phyloP scores from a whole-genome alignment of 2,329 filamentous ascomycete genomes.

The Paraphoma chrysanthemicola region DNA sequence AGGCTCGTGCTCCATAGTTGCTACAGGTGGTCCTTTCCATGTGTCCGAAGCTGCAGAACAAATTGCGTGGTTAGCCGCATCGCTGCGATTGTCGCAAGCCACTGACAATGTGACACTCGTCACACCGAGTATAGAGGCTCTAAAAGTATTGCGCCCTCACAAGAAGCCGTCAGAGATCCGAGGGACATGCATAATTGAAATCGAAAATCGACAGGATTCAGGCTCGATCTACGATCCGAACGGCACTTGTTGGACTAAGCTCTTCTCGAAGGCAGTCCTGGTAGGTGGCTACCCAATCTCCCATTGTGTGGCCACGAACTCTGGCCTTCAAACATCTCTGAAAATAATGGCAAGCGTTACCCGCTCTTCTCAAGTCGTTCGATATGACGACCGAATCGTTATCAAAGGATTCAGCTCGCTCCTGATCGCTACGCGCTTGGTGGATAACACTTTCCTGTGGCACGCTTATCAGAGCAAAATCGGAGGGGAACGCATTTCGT shows the following conservation, averaged over 20 bases:
- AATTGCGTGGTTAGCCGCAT: slow-evolving; percentile 1
- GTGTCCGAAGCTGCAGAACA: slow-evolving; percentile 4
- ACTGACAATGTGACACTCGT: no score
- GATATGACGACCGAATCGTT: slow-evolving; percentile 1
- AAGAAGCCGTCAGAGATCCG: no score
- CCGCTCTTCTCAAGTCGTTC: not conserved
- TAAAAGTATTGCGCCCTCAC: no score
- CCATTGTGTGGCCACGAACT: not conserved
- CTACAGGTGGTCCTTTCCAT: not conserved
- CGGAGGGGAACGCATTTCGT: slow-evolving; percentile 3
- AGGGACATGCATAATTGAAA: no score
- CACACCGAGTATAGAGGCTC: no score
- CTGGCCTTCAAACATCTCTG: slow-evolving; percentile 4
- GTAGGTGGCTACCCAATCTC: slow-evolving; percentile 1
- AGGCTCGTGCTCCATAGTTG: not conserved
- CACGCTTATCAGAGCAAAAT: not conserved
- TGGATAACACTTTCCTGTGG: not conserved
- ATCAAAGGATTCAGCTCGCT: slow-evolving; percentile 4
- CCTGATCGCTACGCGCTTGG: not conserved
- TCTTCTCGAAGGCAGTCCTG: not conserved
- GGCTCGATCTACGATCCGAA: not conserved
- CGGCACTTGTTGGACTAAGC: not conserved
- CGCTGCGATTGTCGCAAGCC: not conserved
- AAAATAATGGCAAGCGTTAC: not conserved
- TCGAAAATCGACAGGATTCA: no score